These are phyloP conservation scores for Venturia aucupariae DNA, from an alignment of 2,329 filamentous ascomycete genomes.

Conservation along the genomic window DNA sequence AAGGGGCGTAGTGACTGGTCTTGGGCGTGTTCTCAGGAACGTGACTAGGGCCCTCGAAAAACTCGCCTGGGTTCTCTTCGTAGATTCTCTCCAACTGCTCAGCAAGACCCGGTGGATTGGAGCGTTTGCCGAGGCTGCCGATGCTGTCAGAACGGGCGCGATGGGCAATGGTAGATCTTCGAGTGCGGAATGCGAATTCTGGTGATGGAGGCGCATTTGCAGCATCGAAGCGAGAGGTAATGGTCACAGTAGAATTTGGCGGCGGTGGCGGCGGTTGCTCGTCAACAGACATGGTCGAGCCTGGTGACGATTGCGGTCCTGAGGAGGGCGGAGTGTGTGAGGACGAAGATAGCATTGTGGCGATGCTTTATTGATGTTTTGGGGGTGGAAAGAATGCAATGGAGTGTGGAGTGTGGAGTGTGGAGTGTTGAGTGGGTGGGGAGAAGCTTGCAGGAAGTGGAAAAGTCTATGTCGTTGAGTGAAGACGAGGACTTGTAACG, in stretches of 20 bases:
- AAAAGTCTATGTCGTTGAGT: neutral
- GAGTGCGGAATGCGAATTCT: neutral
- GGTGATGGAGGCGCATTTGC: neutral
- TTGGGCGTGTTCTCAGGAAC: conserved; percentile 18
- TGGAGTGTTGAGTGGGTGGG: neutral
- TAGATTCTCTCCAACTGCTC: conserved; percentile 1
- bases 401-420: no score
- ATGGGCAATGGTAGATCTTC: neutral
- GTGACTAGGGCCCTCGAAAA: conserved; percentile 6
- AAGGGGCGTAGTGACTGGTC: neutral
- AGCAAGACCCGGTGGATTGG: neutral
- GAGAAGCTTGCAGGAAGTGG: neutral
- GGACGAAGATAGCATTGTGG: neutral
- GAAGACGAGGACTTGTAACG: neutral
- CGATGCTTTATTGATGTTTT: conserved; percentile 4
- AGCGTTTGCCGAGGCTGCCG: neutral
- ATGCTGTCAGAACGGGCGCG: neutral
- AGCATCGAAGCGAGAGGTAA: neutral
- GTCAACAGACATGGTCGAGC: neutral
- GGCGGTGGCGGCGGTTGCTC: neutral
- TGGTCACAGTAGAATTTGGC: neutral
- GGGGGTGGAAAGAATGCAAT: neutral
- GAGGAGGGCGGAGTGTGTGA: neutral
- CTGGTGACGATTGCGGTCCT: neutral
- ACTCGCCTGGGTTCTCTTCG: conserved; percentile 10